A percentile compares a stretch with the other conserved stretches of the same genome.
These are phyloP conservation scores for Zygosaccharomyces gambellarensis DNA, from an alignment of 805 yeast species.

Conservation along the genomic window DNA sequence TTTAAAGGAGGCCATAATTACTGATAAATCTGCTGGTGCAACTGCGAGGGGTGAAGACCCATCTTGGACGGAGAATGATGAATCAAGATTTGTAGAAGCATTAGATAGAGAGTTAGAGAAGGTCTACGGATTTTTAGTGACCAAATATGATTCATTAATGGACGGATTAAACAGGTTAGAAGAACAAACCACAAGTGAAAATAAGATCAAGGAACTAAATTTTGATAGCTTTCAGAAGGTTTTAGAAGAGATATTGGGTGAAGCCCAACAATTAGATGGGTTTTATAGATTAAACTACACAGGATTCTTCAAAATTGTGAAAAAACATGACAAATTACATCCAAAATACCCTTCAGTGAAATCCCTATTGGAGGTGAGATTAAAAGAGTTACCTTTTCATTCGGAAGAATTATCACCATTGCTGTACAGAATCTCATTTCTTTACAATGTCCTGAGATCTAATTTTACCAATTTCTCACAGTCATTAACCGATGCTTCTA, in stretches of 20 bases:
- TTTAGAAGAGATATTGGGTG: slow-evolving; percentile 66
- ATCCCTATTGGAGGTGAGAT: slow-evolving; percentile 81
- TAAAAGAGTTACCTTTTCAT: slow-evolving; percentile 84
- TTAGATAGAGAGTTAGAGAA: slow-evolving; percentile 69
- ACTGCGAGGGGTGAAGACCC: slow-evolving; percentile 21
- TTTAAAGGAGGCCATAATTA: slow-evolving; percentile 60
- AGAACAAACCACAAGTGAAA: slow-evolving; percentile 44
- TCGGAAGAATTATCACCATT: slow-evolving; percentile 93
- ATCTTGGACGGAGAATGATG: slow-evolving; percentile 68
- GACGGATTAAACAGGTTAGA: slow-evolving; percentile 63
- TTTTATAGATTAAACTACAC: slow-evolving; percentile 91
- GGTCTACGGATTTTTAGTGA: slow-evolving; percentile 66
- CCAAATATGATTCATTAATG: slow-evolving; percentile 65
- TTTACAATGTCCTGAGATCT: slow-evolving; percentile 78
- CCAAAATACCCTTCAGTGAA: slow-evolving; percentile 76
- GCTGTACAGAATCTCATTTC: slow-evolving; percentile 70
- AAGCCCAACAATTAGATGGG: slow-evolving; percentile 81
- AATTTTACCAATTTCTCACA: slow-evolving; percentile 36
- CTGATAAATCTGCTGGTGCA: slow-evolving; percentile 12
- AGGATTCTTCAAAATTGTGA: slow-evolving; percentile 89
- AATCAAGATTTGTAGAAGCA: slow-evolving; percentile 58
- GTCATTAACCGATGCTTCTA: slow-evolving; percentile 38
- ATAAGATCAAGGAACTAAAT: slow-evolving; percentile 42
- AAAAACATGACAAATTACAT: slow-evolving; percentile 92
- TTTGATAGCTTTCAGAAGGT: slow-evolving; percentile 57